These are phyloP conservation scores for Mitragyna speciosa DNA, from an alignment of 257 asterid genomes.

Conservation along the genomic window DNA sequence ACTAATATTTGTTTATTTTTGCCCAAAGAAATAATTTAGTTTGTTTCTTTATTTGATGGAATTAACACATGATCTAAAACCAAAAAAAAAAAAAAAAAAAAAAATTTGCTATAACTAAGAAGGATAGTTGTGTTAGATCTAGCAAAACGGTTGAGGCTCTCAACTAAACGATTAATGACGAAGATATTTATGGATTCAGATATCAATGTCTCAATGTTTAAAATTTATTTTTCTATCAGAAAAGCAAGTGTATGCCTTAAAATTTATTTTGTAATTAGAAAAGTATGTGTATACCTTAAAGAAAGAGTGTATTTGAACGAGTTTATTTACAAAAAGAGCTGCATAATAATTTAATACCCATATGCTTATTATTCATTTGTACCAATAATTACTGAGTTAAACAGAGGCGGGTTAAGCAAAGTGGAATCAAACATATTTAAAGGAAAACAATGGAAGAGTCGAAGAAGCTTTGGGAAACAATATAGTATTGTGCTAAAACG, in stretches of 20 bases:
- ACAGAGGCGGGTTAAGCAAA: not conserved
- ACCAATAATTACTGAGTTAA: too few relatives aligned
- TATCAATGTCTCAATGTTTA: not conserved
- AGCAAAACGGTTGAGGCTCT: not conserved
- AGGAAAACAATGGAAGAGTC: not conserved
- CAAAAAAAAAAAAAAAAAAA: too few relatives aligned
- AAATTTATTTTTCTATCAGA: too few relatives aligned
- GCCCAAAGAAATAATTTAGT: not conserved
- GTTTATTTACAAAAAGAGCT: not conserved
- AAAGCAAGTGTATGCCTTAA: too few relatives aligned
- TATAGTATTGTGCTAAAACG: not conserved
- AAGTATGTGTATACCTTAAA: too few relatives aligned
- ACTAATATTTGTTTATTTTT: not conserved
- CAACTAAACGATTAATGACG: not conserved
- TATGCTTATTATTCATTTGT: not conserved
- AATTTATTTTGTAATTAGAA: too few relatives aligned
- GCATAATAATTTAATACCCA: not conserved
- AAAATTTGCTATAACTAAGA: not conserved
- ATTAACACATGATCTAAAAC: not conserved
- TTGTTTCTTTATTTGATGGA: not conserved
- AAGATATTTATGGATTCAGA: too few relatives aligned
- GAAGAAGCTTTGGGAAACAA: not conserved
- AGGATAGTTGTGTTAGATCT: not conserved
- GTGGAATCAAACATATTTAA: not conserved
- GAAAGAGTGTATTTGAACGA: not conserved